Evolutionary conservation across 1,284 basidiomycete species (phyloP), one percentile per base, ranked within the genome.

Genomic region (Tilletia indica): DNA sequence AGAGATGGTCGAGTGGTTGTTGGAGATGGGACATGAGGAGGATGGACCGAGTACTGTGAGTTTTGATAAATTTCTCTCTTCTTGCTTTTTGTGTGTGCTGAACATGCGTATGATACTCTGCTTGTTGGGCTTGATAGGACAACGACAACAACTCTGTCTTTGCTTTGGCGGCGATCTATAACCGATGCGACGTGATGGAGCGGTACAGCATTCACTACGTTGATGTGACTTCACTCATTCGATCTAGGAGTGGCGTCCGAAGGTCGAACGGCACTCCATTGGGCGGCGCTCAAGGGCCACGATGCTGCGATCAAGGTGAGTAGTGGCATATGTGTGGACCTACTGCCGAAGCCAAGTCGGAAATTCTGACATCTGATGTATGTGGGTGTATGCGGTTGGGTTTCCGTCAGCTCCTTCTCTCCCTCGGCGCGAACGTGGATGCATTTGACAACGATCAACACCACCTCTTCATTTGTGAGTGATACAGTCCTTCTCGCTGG

Each of bases 21-120:
- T 81, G n/a, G 77, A 80, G 34, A 76, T 75, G 74, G 77, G 79
- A 9, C 79, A 81, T 68, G 80, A 81, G 63, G 70, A 73, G 25
- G 68, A 71, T 14, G 69, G 68, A 4, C 71, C 74, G 2, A 76
- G 76, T 63, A 67, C 72, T 38, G 69, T 64, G 16, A 38, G 61
- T 64, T 2, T 58, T 9, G 54, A 31, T 31, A 2, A 2, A 31
- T 31, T 31, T 31, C 25, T 31, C 25, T 31, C 25, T 31, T 31
- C 25, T 31, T 31, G 25, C 25, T 31, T 0, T 31, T 31, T 31
- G n/a, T 31, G 25, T 31, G 25, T 31, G 25, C 25, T 31, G 25
- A 31, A 2, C 1, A 31, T 31, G 25, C 25, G 25, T 31, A 31
- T 14, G 9, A 8, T 45, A 9, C 42, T 45, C 42, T 45, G 6